Conservation (phyloP, 2,329 filamentous ascomycete species). For the Falciphora oryzae region DNA sequence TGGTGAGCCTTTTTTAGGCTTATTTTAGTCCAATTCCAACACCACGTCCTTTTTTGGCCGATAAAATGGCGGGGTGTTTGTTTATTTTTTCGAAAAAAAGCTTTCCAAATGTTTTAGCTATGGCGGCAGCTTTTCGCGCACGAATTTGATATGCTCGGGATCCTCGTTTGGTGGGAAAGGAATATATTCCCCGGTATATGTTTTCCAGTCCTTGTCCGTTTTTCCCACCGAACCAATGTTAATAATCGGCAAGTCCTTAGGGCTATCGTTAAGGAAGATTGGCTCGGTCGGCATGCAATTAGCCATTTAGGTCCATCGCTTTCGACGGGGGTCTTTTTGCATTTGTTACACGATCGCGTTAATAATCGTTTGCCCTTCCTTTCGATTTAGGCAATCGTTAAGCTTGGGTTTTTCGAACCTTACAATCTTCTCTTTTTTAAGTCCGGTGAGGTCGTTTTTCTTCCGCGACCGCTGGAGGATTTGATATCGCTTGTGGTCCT, state of each 20-base stretch:
- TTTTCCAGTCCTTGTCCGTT: not conserved
- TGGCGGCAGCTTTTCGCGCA: not conserved
- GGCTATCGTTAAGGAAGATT: not conserved
- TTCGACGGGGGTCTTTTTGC: not conserved
- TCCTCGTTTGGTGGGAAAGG: not conserved
- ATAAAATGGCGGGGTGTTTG: not conserved
- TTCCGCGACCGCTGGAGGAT: not conserved
- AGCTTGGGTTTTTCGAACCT: not conserved
- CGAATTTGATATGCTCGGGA: not conserved
- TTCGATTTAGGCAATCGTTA: not conserved
- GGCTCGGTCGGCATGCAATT: not conserved
- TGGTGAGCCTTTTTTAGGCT: too few relatives aligned
- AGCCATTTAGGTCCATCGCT: not conserved
- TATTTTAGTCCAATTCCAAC: too few relatives aligned
- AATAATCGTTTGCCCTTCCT: not conserved
- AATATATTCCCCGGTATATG: not conserved
- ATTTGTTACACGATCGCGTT: not conserved
- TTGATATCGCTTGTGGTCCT: not conserved
- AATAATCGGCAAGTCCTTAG: not conserved
- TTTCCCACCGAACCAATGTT: not conserved
- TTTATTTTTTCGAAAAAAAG: not conserved
- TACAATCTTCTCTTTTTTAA: too few relatives aligned
- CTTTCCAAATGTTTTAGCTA: not conserved
- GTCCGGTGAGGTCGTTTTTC: too few relatives aligned
- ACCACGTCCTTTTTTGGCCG: too few relatives aligned